Conservation (phyloP, 345 rosid species). For the Isatis tinctoria region DNA sequence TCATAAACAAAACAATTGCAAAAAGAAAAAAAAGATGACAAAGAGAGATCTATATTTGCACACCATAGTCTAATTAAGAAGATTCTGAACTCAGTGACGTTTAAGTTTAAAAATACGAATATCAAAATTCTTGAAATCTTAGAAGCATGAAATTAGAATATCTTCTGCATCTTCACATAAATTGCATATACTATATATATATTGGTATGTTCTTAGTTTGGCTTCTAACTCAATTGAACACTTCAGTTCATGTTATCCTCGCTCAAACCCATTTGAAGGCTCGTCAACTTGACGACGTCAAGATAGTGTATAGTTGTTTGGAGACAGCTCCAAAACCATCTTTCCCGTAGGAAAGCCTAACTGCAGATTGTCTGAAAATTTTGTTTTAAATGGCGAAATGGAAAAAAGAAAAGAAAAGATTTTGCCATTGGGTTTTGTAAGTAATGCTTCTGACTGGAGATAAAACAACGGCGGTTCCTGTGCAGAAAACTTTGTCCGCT, state of each 20-base stretch:
- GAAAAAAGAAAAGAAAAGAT: too few species aligned
- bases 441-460: too few species aligned
- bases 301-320: conserved; percentile 50
- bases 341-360: too few species aligned
- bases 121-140: not conserved
- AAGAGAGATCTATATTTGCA: not conserved
- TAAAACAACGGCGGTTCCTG: too few species aligned
- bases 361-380: too few species aligned
- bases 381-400: too few species aligned
- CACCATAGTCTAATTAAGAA: not conserved
- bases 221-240: conserved; percentile 38
- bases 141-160: not conserved
- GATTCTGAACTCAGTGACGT: not conserved
- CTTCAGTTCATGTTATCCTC: conserved; percentile 85
- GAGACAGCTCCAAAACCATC: conserved; percentile 26
- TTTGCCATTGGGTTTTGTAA: too few species aligned
- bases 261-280: conserved; percentile 72
- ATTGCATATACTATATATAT: not conserved
- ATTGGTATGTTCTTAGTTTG: not conserved
- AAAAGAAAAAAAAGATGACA: not conserved
- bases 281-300: too few species aligned
- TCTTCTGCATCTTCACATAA: not conserved
- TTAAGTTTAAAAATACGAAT: not conserved
- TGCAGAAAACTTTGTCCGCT: too few species aligned
- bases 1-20: not conserved